phyloP scores from a whole-genome alignment of 495 filamentous ascomycete genomes.

The Tuber microsphaerosporum region DNA sequence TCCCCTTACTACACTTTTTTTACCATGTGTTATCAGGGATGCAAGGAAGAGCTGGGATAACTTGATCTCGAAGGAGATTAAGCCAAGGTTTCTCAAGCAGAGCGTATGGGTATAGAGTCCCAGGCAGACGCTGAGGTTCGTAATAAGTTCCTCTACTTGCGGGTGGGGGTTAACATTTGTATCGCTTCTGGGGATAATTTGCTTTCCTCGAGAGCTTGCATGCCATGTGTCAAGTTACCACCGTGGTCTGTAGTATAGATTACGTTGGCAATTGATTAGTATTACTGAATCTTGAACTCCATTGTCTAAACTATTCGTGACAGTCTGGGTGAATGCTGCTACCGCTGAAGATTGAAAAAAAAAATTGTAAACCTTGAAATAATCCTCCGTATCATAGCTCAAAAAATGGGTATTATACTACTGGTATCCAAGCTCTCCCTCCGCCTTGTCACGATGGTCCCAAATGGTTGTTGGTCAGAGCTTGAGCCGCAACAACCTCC shows the following conservation, averaged over 20 bases:
- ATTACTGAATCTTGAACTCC: not conserved
- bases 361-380: not conserved
- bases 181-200: constrained; percentile 1
- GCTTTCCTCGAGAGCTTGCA: constrained; percentile 1
- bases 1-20: constrained; percentile 25
- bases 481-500: not conserved
- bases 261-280: constrained; percentile 1
- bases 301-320: not conserved
- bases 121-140: not conserved
- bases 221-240: not conserved
- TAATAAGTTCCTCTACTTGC: not conserved
- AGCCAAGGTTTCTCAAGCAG: not conserved
- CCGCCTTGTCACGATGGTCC: not conserved
- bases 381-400: not conserved
- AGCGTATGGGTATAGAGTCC: constrained; percentile 6
- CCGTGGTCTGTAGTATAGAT: constrained; percentile 2
- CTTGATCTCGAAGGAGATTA: not conserved
- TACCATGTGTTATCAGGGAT: constrained; percentile 28
- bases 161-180: constrained; percentile 1
- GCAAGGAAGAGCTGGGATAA: not conserved
- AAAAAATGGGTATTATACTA: not conserved
- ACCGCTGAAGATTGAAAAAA: not conserved
- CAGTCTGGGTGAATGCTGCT: not conserved
- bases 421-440: not conserved
- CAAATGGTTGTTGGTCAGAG: not conserved